A percentile compares a stretch with the other conserved stretches of the same genome.
These are phyloP conservation scores for Plasmopara muralis DNA, from an alignment of 352 stramenopile species.

Conservation along the genomic window DNA sequence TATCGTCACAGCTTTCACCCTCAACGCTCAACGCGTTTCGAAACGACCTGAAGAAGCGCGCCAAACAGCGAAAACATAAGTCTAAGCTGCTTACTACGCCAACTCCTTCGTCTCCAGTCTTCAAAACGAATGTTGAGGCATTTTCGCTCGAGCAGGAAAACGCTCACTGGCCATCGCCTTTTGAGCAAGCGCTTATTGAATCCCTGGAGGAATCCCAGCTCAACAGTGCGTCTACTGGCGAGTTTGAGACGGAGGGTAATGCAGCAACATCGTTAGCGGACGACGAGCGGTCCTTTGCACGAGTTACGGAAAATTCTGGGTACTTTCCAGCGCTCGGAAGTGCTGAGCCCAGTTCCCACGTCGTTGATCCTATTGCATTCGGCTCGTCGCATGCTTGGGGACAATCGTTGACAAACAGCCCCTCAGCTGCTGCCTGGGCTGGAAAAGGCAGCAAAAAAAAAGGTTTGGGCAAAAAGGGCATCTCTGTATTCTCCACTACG, in stretches of 20 bases:
- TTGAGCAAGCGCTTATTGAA: constrained; percentile 37
- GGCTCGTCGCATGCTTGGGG: constrained; percentile 41
- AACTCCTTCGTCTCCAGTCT: constrained; percentile 27
- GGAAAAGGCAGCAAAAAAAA: constrained; percentile 53
- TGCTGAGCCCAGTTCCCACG: constrained; percentile 4
- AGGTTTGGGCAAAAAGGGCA: constrained; percentile 56
- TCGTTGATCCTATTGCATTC: constrained; percentile 13
- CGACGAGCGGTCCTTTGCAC: constrained; percentile 58
- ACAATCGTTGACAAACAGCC: constrained; percentile 19
- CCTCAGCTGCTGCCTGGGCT: constrained; percentile 28
- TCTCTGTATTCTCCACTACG: constrained; percentile 60
- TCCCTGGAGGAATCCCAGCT: constrained; percentile 41
- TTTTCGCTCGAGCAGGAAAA: constrained; percentile 60
- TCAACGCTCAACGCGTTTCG: constrained; percentile 57
- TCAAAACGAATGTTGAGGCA: constrained; percentile 19
- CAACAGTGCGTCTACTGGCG: constrained; percentile 6
- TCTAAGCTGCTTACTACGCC: constrained; percentile 27
- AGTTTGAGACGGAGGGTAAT: constrained; percentile 16
- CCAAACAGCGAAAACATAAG: constrained; percentile 58
- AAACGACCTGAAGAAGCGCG: constrained; percentile 70
- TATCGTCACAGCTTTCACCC: constrained; percentile 58
- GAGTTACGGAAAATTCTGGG: constrained; percentile 62
- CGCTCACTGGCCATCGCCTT: constrained; percentile 47
- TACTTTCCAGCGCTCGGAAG: constrained; percentile 59
- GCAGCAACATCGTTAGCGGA: constrained; percentile 3